Evolutionary conservation across 345 rosid species (phyloP), one percentile per base, ranked within the genome.

Genomic region (Pelargonium nanum): DNA sequence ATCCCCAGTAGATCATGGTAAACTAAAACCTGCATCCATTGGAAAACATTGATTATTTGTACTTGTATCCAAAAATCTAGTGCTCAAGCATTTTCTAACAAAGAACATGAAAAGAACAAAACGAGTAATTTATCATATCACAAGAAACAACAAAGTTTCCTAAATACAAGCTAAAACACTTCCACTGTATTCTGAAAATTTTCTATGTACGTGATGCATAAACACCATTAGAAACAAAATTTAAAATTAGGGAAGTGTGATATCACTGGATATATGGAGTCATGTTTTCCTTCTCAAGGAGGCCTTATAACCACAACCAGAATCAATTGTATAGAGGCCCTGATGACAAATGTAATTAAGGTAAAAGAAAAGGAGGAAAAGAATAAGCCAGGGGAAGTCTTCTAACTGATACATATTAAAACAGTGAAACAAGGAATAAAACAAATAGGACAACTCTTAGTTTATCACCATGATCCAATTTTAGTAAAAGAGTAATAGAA

Each of bases 1-100:
- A 93, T 89, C 68, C 97, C 99, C 55, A 93, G 67, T 40, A 93
- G 86, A 70, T 93, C 99, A 73, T 89, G 96, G 81, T 87, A 89
- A 65, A 89, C 91, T 19, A 89, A 77, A 26, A 80, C 95, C 91
- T 92, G 76, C 68, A 80, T 59, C n/a, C 54, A 53, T 57, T 15
- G 2, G 62, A 59, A 53, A 62, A 20, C 34, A 57, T 24, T 24
- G 40, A 12, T 13, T 12, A 40, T 2, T 28, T 28, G 4, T 28
- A 28, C 32, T 28, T 7, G 7, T 7, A 28, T 28, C 32, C 32
- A 28, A 8, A 23, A 45, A 5, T 22, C 34, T 4, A 56, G 9
- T 5, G 4, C 8, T 15, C 17, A 25, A 22, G 26, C 19, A n/a
- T n/a, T n/a, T n/a, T n/a, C n/a, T n/a, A n/a, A n/a, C n/a, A n/a